A percentile compares a stretch with the other conserved stretches of the same genome.
Evolutionary conservation across 768 basidiomycete genomes (phyloP).

Genomic region (Suillus brevipes): DNA sequence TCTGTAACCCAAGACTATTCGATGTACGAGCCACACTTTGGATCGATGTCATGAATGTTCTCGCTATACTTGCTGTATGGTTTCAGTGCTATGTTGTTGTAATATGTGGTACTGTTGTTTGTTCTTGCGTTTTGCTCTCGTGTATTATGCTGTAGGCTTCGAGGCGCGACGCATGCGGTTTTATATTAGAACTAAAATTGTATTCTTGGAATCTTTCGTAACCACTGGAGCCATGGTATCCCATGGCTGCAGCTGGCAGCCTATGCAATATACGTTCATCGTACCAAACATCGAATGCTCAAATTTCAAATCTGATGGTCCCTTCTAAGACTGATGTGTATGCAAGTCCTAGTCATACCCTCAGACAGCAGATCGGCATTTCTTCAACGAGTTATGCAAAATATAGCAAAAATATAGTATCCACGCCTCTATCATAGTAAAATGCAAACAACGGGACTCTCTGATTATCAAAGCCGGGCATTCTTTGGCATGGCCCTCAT

Average conservation of each 20-base stretch:
- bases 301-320: no score
- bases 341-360: no score
- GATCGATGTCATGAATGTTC: conserved; percentile 11
- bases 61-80: background rate
- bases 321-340: no score
- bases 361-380: no score
- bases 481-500: conserved; percentile 74
- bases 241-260: background rate
- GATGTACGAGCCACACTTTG: conserved; percentile 25
- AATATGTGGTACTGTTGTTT: conserved; percentile 1
- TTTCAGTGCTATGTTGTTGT: conserved; percentile 6
- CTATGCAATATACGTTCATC: background rate
- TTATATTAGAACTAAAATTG: background rate
- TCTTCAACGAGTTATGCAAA: background rate
- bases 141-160: background rate
- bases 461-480: conserved; percentile 47
- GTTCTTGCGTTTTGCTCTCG: background rate
- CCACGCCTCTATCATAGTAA: background rate
- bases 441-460: background rate
- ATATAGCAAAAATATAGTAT: background rate
- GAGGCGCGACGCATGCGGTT: background rate
- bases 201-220: background rate
- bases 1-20: conserved; percentile 27
- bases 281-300: no score
- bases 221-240: background rate